These are phyloP conservation scores for Dipteronia sinensis DNA, from an alignment of 345 rosid genomes.

Conservation along the genomic window DNA sequence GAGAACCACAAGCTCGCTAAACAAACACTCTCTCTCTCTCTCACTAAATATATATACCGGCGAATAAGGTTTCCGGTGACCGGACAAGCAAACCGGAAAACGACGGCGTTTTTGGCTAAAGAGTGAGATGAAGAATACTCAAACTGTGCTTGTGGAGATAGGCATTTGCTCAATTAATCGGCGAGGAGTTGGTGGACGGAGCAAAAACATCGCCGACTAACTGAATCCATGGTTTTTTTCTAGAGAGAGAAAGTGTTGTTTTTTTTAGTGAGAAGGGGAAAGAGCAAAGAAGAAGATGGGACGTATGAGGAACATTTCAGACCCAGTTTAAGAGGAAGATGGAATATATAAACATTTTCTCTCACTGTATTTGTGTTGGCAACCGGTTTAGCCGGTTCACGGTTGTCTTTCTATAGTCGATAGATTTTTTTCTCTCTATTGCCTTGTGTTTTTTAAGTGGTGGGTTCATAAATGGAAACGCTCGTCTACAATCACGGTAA, in stretches of 20 bases:
- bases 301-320: slow-evolving; percentile 49
- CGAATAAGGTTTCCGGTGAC: not conserved
- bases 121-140: not conserved
- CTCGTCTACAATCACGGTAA: too few relatives aligned
- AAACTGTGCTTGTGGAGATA: not conserved
- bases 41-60: not conserved
- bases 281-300: slow-evolving; percentile 28
- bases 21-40: not conserved
- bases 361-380: slow-evolving; percentile 17
- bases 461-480: too few relatives aligned
- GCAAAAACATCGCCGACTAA: slow-evolving; percentile 28
- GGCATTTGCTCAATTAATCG: slow-evolving; percentile 23
- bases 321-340: slow-evolving; percentile 35
- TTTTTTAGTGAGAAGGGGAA: not conserved
- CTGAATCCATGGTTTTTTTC: slow-evolving; percentile 6
- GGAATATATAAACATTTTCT: slow-evolving; percentile 43
- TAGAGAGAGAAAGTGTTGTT: not conserved
- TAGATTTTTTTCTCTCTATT: not conserved
- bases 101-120: slow-evolving; percentile 11
- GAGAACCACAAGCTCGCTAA: not conserved
- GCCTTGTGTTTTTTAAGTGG: too few relatives aligned
- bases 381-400: slow-evolving; percentile 37
- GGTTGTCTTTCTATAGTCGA: slow-evolving; percentile 2
- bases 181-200: slow-evolving; percentile 23
- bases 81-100: not conserved